A percentile compares a stretch with the other conserved stretches of the same genome.
Conservation (phyloP, 176 grass and related monocot genomes). For the Carex cristatella region DNA sequence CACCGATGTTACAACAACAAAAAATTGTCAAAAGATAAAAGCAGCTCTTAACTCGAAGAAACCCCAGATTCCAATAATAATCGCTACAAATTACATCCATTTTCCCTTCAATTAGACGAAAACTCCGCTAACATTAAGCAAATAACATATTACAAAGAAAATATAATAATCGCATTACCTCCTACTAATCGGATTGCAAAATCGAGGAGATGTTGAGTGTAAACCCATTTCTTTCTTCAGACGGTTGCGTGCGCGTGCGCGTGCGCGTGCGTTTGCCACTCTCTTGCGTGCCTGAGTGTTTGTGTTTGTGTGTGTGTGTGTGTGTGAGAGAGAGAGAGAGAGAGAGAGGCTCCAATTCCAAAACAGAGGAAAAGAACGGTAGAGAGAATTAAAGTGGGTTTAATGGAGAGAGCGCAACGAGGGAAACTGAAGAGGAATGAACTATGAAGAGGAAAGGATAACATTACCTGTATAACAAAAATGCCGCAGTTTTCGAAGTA, state of each 20-base stretch:
- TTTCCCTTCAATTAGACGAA: background rate
- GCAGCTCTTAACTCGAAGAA: background rate
- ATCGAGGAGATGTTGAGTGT: slow-evolving; percentile 30
- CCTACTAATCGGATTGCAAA: slow-evolving; percentile 39
- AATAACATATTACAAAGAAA: background rate
- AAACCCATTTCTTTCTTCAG: slow-evolving; percentile 1
- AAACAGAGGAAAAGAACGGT: slow-evolving; percentile 17
- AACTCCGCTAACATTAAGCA: background rate
- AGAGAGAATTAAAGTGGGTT: slow-evolving; percentile 13
- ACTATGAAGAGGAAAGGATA: background rate
- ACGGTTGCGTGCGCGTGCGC: background rate
- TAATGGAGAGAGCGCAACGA: slow-evolving; percentile 13
- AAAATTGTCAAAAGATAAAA: background rate
- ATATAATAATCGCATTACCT: slow-evolving; percentile 2
- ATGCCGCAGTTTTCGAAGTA: background rate
- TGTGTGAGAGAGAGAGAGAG: background rate
- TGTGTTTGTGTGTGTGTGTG: background rate
- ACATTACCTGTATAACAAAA: background rate
- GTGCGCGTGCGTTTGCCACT: background rate
- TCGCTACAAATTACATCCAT: background rate
- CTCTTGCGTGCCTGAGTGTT: background rate
- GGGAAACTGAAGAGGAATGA: background rate
- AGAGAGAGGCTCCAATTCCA: background rate
- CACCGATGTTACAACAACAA: background rate
- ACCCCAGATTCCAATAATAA: background rate